Percentiles rank a stretch among this genome's conserved stretches.
Evolutionary conservation across 2,329 filamentous ascomycete species (phyloP).

Genomic region (Ophiognomonia clavigignenti-juglandacearum): DNA sequence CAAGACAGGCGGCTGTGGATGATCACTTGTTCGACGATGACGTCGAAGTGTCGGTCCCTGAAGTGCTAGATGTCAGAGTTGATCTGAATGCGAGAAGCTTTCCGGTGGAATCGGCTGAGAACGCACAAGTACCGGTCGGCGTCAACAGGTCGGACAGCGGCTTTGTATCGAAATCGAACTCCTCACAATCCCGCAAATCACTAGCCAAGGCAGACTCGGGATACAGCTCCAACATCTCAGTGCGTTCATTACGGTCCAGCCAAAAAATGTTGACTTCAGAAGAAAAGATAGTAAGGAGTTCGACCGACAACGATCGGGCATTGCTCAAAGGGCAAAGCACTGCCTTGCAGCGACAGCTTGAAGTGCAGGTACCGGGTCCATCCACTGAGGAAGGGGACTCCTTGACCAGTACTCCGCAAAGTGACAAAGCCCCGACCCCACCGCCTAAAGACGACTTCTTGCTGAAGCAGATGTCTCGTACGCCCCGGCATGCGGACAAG

Average conservation of each 20-base stretch:
- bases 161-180: constrained; percentile 40
- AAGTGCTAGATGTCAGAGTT: constrained; percentile 35
- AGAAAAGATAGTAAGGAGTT: constrained; percentile 19
- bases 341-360: not conserved
- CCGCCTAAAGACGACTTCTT: constrained; percentile 29
- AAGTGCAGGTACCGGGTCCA: constrained; percentile 16
- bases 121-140: constrained; percentile 18
- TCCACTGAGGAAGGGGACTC: not conserved
- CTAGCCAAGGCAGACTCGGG: constrained; percentile 57
- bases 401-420: constrained; percentile 11
- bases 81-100: constrained; percentile 40
- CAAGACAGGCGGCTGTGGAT: constrained; percentile 43
- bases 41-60: constrained; percentile 28
- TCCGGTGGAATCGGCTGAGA: constrained; percentile 19
- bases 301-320: constrained; percentile 6
- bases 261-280: constrained; percentile 25
- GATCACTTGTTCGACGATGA: constrained; percentile 42
- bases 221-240: constrained; percentile 56
- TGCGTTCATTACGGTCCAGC: constrained; percentile 44
- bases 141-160: constrained; percentile 44
- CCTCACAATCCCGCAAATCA: constrained; percentile 32
- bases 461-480: not conserved
- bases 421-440: constrained; percentile 25
- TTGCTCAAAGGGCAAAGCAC: not conserved
- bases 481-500: constrained; percentile 2